Evolutionary conservation across 768 basidiomycete genomes (phyloP).

Genomic region (Boletus insuetus): DNA sequence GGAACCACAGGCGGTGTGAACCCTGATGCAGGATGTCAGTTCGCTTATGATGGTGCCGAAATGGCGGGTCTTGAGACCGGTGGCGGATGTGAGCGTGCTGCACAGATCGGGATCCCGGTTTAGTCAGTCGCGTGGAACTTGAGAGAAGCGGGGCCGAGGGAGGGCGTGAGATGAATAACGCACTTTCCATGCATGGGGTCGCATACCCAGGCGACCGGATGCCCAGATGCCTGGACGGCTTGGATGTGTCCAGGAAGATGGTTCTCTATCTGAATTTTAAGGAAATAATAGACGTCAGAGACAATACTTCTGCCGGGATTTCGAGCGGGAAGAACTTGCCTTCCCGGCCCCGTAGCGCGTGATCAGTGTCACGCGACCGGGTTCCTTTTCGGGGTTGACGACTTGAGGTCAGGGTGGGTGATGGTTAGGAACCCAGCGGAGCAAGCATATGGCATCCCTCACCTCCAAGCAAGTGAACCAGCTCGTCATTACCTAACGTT

Average conservation of each 20-base stretch:
- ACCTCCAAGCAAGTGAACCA: slow-evolving; percentile 77
- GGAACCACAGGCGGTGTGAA: slow-evolving; percentile 74
- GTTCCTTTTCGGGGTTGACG: slow-evolving; percentile 82
- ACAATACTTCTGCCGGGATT: too few relatives aligned
- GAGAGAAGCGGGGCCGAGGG: not conserved
- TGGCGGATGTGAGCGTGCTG: slow-evolving; percentile 80
- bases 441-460: slow-evolving; percentile 23
- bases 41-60: slow-evolving; percentile 89
- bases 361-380: slow-evolving; percentile 84
- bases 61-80: slow-evolving; percentile 85
- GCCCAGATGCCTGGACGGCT: slow-evolving; percentile 74
- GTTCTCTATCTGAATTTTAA: slow-evolving; percentile 56
- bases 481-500: slow-evolving; percentile 73
- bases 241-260: slow-evolving; percentile 78
- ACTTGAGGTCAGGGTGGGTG: slow-evolving; percentile 41
- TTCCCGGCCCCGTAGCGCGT: slow-evolving; percentile 91
- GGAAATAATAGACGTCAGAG: not conserved
- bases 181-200: slow-evolving; percentile 99
- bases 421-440: not conserved
- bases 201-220: slow-evolving; percentile 92
- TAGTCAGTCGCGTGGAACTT: not conserved
- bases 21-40: slow-evolving; percentile 74
- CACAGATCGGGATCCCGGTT: not conserved
- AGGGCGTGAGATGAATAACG: slow-evolving; percentile 29
- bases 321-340: slow-evolving; percentile 38